phyloP scores from a whole-genome alignment of 75 land plant species.

The Larix kaempferi region DNA sequence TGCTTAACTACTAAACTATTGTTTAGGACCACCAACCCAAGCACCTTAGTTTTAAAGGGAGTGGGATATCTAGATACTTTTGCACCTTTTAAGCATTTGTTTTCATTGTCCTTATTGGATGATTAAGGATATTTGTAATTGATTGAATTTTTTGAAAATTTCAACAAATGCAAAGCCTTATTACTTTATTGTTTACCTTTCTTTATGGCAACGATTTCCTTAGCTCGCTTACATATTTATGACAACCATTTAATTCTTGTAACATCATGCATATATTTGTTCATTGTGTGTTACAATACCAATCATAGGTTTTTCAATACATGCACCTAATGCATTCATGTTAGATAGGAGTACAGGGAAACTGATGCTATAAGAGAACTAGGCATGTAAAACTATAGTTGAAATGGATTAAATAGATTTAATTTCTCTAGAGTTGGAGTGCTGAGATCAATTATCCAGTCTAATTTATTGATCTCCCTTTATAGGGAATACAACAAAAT shows the following conservation, averaged over 20 bases:
- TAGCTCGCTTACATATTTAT: not conserved
- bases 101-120: no score
- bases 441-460: not conserved
- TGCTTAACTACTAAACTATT: no score
- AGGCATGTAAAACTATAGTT: not conserved
- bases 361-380: not conserved
- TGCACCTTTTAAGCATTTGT: no score
- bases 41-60: no score
- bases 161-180: not conserved
- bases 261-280: not conserved
- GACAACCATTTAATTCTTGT: not conserved
- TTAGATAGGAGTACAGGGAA: not conserved
- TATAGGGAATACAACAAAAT: slow-evolving; percentile 93
- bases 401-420: not conserved
- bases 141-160: not conserved
- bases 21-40: no score
- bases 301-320: not conserved
- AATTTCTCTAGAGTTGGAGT: not conserved
- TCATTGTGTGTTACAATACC: not conserved
- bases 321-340: not conserved
- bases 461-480: not conserved
- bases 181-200: not conserved
- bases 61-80: no score
- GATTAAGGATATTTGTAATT: not conserved
- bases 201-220: not conserved